Evolutionary conservation across 2,329 filamentous ascomycete species (phyloP).

Genomic region (Ophiostoma montium): DNA sequence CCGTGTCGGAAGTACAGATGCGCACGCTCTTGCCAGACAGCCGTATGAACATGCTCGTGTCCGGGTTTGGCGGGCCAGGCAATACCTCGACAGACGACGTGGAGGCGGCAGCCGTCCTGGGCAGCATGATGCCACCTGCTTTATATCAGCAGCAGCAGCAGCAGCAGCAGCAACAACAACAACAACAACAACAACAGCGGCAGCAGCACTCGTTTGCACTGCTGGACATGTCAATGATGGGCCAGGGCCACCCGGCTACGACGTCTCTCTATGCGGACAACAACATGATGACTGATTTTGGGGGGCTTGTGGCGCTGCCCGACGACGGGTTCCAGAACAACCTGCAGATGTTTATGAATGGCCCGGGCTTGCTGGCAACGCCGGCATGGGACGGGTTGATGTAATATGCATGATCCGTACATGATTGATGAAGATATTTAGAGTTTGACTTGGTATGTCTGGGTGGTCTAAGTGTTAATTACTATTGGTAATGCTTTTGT

Average conservation of each 20-base stretch:
- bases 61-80: neutral
- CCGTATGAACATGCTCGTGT: neutral
- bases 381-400: conserved; percentile 16
- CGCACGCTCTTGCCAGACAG: neutral
- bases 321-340: conserved; percentile 34
- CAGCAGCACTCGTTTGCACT: neutral
- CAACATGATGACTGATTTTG: neutral
- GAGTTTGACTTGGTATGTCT: too few species aligned
- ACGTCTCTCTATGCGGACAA: neutral
- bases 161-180: neutral
- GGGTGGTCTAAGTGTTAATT: neutral
- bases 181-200: neutral
- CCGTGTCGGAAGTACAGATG: neutral
- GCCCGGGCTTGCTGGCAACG: conserved; percentile 15
- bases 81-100: neutral
- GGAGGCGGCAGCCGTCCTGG: neutral
- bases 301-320: neutral
- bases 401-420: conserved; percentile 10
- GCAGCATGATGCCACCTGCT: conserved; percentile 1
- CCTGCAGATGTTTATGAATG: conserved; percentile 29
- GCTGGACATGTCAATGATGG: neutral
- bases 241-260: neutral
- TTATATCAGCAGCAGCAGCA: neutral
- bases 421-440: neutral
- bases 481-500: too few species aligned